Conservation (phyloP, 2,329 filamentous ascomycete species). For the Colletotrichum sp. region DNA sequence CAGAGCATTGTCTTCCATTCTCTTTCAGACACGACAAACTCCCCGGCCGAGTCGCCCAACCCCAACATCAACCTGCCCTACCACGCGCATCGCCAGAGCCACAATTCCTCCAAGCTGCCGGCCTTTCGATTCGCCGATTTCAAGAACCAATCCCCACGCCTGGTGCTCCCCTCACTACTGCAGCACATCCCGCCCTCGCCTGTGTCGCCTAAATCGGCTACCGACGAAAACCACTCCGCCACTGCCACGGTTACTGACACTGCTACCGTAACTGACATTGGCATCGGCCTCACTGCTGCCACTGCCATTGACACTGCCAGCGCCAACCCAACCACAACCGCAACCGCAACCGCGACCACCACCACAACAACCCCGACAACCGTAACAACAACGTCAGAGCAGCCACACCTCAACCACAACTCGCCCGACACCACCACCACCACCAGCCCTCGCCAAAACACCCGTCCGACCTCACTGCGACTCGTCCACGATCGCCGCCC, state of each 20-base stretch:
- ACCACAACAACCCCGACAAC: background rate
- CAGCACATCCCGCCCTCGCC: conserved; percentile 44
- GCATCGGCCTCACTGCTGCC: background rate
- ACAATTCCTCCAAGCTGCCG: conserved; percentile 61
- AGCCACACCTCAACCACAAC: conserved; percentile 4
- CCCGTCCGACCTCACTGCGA: background rate
- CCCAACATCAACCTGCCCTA: conserved; percentile 33
- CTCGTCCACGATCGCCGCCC: conserved; percentile 10
- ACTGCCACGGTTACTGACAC: background rate
- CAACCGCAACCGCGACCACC: background rate
- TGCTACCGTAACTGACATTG: background rate
- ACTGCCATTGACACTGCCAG: background rate
- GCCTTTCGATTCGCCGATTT: conserved; percentile 59
- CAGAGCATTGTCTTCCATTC: conserved; percentile 9
- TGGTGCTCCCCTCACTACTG: conserved; percentile 31
- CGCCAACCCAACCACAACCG: background rate
- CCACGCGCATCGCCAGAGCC: conserved; percentile 57
- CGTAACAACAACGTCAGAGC: conserved; percentile 19
- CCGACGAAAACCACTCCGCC: conserved; percentile 26
- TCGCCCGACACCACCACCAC: background rate
- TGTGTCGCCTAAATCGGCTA: conserved; percentile 36
- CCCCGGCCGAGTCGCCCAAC: conserved; percentile 21
- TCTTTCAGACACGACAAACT: background rate
- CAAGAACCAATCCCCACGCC: conserved; percentile 33
- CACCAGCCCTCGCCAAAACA: conserved; percentile 7